These are phyloP conservation scores for Colletotrichum abscissum DNA, from an alignment of 2,329 filamentous ascomycete species.

Conservation along the genomic window DNA sequence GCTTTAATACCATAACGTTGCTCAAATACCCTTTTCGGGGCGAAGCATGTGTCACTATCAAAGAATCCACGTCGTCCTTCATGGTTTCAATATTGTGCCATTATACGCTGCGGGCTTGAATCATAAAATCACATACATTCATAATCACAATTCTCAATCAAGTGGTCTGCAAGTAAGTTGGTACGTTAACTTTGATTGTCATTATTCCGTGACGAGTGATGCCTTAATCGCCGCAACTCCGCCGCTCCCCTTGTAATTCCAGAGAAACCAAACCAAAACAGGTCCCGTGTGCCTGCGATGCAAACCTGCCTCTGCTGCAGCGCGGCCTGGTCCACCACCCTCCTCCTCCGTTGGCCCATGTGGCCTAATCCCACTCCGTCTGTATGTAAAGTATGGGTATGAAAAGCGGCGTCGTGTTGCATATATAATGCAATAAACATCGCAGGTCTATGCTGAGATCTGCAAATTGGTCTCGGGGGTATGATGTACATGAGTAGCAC, in stretches of 20 bases:
- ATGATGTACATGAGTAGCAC: conserved; percentile 35
- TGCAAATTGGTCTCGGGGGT: conserved; percentile 30
- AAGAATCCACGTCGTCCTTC: too few relatives aligned
- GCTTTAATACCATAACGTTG: too few relatives aligned
- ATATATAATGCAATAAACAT: conserved; percentile 23
- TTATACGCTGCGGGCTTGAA: conserved; percentile 11
- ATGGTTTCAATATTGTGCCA: neutral
- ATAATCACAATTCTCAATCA: neutral
- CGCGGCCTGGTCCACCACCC: neutral
- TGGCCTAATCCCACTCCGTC: conserved; percentile 3
- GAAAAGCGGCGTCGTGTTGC: conserved; percentile 30
- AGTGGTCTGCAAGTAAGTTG: conserved; percentile 45
- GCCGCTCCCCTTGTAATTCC: conserved; percentile 35
- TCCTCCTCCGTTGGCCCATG: conserved; percentile 9
- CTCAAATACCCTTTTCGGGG: too few relatives aligned
- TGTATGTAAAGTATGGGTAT: conserved; percentile 33
- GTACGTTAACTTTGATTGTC: conserved; percentile 32
- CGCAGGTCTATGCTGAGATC: conserved; percentile 31
- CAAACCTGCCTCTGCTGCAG: conserved; percentile 4
- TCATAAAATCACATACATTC: neutral
- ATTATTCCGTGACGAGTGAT: conserved; percentile 35
- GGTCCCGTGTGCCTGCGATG: conserved; percentile 14
- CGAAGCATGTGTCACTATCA: too few relatives aligned
- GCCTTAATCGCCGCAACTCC: conserved; percentile 37
- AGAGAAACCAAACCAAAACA: conserved; percentile 35